Base-by-base conservation (phyloP, 495 filamentous ascomycete genomes). In the Trichodelitschia bisporula region DNA sequence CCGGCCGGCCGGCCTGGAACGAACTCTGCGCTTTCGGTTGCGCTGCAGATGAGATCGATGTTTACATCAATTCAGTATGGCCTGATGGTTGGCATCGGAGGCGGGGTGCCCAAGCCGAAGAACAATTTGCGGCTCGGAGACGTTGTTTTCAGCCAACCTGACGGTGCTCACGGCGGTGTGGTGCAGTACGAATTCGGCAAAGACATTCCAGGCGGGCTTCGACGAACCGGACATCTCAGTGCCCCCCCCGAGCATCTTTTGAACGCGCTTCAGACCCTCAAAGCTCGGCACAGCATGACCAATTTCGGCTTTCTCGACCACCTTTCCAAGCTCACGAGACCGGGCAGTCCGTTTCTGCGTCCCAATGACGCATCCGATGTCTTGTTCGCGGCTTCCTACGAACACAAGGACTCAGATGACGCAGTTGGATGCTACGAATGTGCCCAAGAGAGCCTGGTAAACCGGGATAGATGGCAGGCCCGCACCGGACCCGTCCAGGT, bases 151-250 rank as follows among this genome's bases (percentile, higher is more conserved):
- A 50, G 54, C 40, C 34, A 44, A 16, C 47, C 51, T 4, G 37
- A 19, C n/a, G 36, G 30, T 12, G 40, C 18, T 6, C 39, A 33
- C 35, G 41, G 43, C 18, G 52, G 54, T 14, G 54, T 59, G 1
- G 41, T 60, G 4, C 49, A 57, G 33, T 58, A 39, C 35, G 47
- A 58, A 29, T 46, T 44, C 31, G 58, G 56, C 3, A 61, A 58
- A 28, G 38, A 40, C 6, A 20, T 29, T 2, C 28, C 16, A 27
- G 40, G 34, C 4, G 12, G 33, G 5, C 53, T 55, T 32, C 26
- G 36, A 28, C 45, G 39, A 6, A 59, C 47, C 15, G 47, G 51
- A 1, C 30, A 37, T 2, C 28, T 57, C 9, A 12, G 21, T 8
- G 8, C 8, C 8, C 21, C 21, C 12, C 21, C 21, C 8, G 12